Conservation (phyloP, 2,329 filamentous ascomycete species). For the Mollisia scopiformis region DNA sequence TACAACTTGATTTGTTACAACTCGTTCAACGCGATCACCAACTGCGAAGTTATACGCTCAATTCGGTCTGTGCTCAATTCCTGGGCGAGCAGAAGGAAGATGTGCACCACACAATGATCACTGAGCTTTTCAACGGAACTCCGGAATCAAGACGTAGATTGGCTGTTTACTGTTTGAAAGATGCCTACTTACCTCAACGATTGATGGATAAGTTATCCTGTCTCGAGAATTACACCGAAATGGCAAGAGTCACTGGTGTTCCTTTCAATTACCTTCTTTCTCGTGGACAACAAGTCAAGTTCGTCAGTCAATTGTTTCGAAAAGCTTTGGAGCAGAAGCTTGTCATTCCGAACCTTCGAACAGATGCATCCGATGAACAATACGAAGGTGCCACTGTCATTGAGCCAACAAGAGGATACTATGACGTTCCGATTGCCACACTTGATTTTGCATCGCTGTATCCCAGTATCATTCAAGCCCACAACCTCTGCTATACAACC, state of each 20-base stretch:
- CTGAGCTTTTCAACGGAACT: conserved; percentile 95
- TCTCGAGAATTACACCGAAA: conserved; percentile 98
- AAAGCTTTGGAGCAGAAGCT: conserved; percentile 93
- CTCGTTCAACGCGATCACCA: conserved; percentile 94
- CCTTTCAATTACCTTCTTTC: conserved; percentile 94
- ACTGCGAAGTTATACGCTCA: conserved; percentile 93
- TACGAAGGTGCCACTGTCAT: conserved; percentile 99
- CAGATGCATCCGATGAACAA: conserved; percentile 77
- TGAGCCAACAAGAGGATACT: conserved; percentile 90
- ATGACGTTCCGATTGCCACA: conserved; percentile 92
- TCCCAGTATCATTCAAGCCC: conserved; percentile 97
- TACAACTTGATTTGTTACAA: conserved; percentile 94
- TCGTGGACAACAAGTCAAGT: conserved; percentile 95
- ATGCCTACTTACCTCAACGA: conserved; percentile 91
- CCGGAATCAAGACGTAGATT: conserved; percentile 88
- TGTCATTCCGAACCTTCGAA: conserved; percentile 85
- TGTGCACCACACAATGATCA: conserved; percentile 99
- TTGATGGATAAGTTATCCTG: conserved; percentile 98
- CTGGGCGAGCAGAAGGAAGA: conserved; percentile 98
- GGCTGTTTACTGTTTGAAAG: conserved; percentile 95
- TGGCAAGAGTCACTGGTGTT: conserved; percentile 98
- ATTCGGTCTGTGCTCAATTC: conserved; percentile 94
- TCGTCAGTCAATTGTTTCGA: conserved; percentile 94
- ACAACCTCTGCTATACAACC: conserved; percentile 98
- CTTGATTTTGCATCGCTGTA: conserved; percentile 99